Evolutionary conservation across 352 stramenopile genomes (phyloP), one percentile per base, ranked within the genome.

Genomic region (Phytophthora agathidicida): DNA sequence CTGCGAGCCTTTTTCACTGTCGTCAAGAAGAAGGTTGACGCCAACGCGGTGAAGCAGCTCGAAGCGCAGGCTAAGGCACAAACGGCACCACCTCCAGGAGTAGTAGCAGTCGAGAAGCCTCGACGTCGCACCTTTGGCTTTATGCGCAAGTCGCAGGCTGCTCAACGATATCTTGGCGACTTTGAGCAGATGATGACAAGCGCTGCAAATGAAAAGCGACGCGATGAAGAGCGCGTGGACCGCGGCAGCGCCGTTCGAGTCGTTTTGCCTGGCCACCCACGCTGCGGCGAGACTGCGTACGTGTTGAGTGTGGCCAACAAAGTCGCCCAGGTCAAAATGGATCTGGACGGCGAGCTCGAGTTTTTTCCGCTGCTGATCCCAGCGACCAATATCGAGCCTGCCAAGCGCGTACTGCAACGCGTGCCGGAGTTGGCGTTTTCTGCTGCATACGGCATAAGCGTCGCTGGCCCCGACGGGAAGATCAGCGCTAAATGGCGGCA

Each of bases 311-410:
- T 93, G 14, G 63, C 75, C 23, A 81, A 93, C 19, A 57, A 76
- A 0, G 82, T 91, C 9, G 83, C 83, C 27, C 71, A 93, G 38
- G 74, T 93, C 19, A 94, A 94, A 35, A 82, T 94, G 63, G 85
- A 94, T 28, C 47, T 89, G n/a, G 85, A 93, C 28, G 78, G 79
- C 8, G 67, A 75, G 30, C 67, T 93, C n/a, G 85, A 94, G 55
- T 94, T 94, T 56, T 81, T 94, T 37, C 83, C 83, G 13, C 50
- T 93, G 14, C 38, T 73, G 17, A 64, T 90, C 2, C 83, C 80
- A 6, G 73, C 73, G 0, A 88, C 83, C 2, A 85, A 80, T 24
- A 45, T 79, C 2, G 83, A 94, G 11, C 51, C 73, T 16, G 50
- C 68, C 2, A 89, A 86, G 16, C 70, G 49, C 14, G 80, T 88